These are phyloP conservation scores for Hypericum perforatum DNA, from an alignment of 345 rosid genomes.

Conservation along the genomic window DNA sequence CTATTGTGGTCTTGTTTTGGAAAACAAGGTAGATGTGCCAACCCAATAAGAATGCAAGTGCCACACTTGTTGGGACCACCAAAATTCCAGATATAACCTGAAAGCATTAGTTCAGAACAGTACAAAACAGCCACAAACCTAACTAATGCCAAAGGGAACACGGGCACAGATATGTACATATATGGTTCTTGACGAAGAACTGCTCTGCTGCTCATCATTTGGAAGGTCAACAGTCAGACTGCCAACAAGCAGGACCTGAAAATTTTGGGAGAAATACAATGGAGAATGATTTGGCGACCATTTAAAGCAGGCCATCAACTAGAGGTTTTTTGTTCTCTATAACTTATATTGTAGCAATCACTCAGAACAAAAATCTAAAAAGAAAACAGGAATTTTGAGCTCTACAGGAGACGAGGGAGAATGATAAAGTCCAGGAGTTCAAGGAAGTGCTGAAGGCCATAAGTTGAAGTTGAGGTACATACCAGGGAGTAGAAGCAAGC, in stretches of 20 bases:
- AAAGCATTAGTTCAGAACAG: constrained; percentile 12
- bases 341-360: too few species aligned
- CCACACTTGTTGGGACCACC: constrained; percentile 52
- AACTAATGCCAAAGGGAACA: constrained; percentile 11
- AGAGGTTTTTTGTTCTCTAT: too few species aligned
- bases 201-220: constrained; percentile 50
- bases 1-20: constrained; percentile 85
- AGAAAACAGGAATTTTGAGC: background rate
- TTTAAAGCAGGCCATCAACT: too few species aligned
- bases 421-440: background rate
- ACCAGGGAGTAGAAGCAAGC: constrained; percentile 81
- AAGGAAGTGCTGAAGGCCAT: constrained; percentile 1
- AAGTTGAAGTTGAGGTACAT: too few species aligned
- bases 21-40: constrained; percentile 81
- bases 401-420: background rate
- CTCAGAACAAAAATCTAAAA: background rate
- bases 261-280: constrained; percentile 3
- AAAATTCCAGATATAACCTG: constrained; percentile 71
- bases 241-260: constrained; percentile 76
- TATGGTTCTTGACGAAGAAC: constrained; percentile 53
- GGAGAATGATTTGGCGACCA: too few species aligned
- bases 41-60: constrained; percentile 64
- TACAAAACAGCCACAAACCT: background rate
- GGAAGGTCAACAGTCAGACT: constrained; percentile 58
- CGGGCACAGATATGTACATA: constrained; percentile 28